Evolutionary conservation across 805 yeast species (phyloP).

Genomic region (Lipomyces lipofer): DNA sequence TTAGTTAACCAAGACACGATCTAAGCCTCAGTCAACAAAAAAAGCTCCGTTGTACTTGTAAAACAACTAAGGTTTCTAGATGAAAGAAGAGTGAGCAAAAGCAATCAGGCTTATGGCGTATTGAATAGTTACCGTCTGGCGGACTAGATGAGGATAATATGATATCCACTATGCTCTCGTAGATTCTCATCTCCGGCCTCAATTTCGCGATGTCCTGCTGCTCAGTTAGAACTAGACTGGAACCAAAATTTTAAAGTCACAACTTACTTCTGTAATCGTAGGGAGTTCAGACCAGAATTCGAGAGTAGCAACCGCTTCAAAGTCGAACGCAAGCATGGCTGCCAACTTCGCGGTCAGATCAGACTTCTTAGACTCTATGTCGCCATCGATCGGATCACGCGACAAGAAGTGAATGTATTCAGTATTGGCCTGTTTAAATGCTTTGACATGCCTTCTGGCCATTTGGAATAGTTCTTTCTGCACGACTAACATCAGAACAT

Average conservation of each 20-base stretch:
- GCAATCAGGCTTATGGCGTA: too few relatives aligned
- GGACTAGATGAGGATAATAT: slow-evolving; percentile 15
- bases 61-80: slow-evolving; percentile 11
- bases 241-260: background rate
- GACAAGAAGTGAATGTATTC: background rate
- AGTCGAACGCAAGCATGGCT: slow-evolving; percentile 15
- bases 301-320: slow-evolving; percentile 21
- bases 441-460: slow-evolving; percentile 4
- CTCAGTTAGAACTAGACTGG: background rate
- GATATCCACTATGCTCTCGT: slow-evolving; percentile 21
- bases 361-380: background rate
- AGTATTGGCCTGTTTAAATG: background rate
- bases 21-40: background rate
- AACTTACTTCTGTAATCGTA: slow-evolving; percentile 3
- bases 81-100: too few relatives aligned
- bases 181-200: slow-evolving; percentile 1
- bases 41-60: slow-evolving; percentile 11
- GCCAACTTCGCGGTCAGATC: slow-evolving; percentile 5
- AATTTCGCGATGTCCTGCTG: slow-evolving; percentile 1
- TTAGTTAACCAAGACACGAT: background rate
- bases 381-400: background rate
- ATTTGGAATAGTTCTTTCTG: slow-evolving; percentile 3
- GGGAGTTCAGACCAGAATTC: slow-evolving; percentile 14
- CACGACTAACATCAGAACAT: too few relatives aligned
- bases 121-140: slow-evolving; percentile 12